Base-by-base conservation (phyloP, 768 basidiomycete genomes). In the Coprinopsis strossmayeri region DNA sequence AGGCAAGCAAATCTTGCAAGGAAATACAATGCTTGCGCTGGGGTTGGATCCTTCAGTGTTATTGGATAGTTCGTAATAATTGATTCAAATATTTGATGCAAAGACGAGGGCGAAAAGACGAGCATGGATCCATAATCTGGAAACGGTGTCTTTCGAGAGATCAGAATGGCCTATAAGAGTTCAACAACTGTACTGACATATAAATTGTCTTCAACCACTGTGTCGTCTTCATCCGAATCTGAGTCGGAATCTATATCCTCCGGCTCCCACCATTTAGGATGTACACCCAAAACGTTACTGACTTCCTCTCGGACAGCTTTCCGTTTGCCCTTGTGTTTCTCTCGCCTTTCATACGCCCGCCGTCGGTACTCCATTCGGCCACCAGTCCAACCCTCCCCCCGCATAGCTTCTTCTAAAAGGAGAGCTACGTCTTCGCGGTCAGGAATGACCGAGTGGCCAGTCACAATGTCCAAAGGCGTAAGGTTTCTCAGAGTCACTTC, bases 1-100 rank as follows among this genome's bases (percentile, higher is more conserved):
- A 91, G 68, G 55, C 83, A 85, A n/a, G 96, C 96, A 66, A 95
- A 99, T 38, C 93, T 81, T 11, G 91, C 84, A 45, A 93, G 76
- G 68, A 96, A 78, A 65, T 93, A 96, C 42, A 99, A 68, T 10
- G 81, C 81, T 61, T 95, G 97, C 24, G 95, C 96, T 13, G 96
- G 94, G 27, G 92, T 81, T 2, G 85, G 68, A 64, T 92, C 84
- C 43, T 79, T 77, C 40, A 88, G 71, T 17, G 78, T 74, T 4
- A 90, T 82, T 34, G 69, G 78, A 62, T 83, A 88, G 57, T 84
- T 81, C 20, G 77, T 79, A 61, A 98, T 85, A 28, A 98, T 68
- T 5, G 89, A 82, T 55, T 87, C 81, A 54, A 95, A 83, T 28
- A 94, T 84, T 51, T 77, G 72, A 1, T 89, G 82, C 7, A 98